Evolutionary conservation across 441 rosid genomes (phyloP).

Genomic region (Corymbia citriodora): DNA sequence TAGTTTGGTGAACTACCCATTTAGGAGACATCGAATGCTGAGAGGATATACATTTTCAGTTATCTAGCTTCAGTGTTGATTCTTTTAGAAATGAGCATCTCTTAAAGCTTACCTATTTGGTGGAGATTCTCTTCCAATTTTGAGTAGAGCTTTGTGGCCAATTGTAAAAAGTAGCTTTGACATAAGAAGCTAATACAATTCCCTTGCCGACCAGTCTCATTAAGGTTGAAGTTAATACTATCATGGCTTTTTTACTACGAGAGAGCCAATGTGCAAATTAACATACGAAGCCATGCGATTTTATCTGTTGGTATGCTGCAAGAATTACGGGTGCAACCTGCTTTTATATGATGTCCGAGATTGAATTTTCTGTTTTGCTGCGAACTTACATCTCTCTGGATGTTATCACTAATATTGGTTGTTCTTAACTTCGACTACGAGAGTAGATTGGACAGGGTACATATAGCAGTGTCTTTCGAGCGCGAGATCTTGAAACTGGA

Average conservation of each 20-base stretch:
- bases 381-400: background rate
- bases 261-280: background rate
- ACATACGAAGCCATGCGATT: background rate
- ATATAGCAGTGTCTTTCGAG: conserved; percentile 86
- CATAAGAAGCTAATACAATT: background rate
- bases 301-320: background rate
- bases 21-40: background rate
- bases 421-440: background rate
- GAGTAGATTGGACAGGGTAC: conserved; percentile 89
- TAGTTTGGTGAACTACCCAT: background rate
- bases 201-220: background rate
- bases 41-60: background rate
- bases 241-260: background rate
- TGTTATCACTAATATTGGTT: background rate
- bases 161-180: background rate
- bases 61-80: background rate
- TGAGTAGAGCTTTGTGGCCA: background rate
- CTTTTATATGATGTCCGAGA: background rate
- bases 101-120: background rate
- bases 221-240: background rate
- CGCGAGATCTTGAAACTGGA: conserved; percentile 67
- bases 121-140: background rate
- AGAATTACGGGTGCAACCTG: background rate
- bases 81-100: background rate
- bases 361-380: background rate